phyloP scores from a whole-genome alignment of 139 green algal genomes.

The Haematococcus lacustris region DNA sequence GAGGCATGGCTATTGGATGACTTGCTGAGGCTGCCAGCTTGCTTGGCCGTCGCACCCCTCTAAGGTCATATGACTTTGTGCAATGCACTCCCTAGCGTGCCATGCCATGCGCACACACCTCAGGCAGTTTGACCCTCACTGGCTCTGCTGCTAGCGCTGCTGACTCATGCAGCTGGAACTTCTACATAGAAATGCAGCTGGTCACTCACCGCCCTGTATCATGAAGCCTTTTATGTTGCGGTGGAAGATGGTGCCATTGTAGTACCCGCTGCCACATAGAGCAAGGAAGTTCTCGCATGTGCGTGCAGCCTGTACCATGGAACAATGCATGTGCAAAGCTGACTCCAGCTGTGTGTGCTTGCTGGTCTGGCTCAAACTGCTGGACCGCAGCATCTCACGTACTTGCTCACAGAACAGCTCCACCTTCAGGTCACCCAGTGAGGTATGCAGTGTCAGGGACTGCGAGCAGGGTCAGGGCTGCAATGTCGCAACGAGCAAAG shows the following conservation, averaged over 20 bases:
- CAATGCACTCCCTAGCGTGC: not conserved
- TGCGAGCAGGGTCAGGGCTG: no score
- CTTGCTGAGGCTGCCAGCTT: not conserved
- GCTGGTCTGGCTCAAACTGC: not conserved
- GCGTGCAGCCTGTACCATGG: not conserved
- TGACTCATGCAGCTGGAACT: not conserved
- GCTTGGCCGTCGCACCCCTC: not conserved
- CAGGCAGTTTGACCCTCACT: not conserved
- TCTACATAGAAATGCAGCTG: not conserved
- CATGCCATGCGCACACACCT: not conserved
- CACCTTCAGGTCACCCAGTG: conserved; percentile 89
- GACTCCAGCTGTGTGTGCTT: not conserved
- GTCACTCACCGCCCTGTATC: conserved; percentile 65
- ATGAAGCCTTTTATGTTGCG: conserved; percentile 90
- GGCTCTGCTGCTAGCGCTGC: not conserved
- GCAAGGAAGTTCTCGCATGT: conserved; percentile 83
- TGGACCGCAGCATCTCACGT: not conserved
- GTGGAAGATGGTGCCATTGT: conserved; percentile 87
- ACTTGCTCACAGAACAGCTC: conserved; percentile 92
- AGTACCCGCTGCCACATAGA: conserved; percentile 83
- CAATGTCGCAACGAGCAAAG: no score
- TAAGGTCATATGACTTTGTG: not conserved
- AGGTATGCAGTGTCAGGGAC: conserved; percentile 96
- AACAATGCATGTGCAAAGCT: not conserved
- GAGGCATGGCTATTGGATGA: not conserved